Percentiles rank a stretch among this genome's conserved stretches.
phyloP scores from a whole-genome alignment of 139 green algal species.

The Chlamydomonas schloesseri region DNA sequence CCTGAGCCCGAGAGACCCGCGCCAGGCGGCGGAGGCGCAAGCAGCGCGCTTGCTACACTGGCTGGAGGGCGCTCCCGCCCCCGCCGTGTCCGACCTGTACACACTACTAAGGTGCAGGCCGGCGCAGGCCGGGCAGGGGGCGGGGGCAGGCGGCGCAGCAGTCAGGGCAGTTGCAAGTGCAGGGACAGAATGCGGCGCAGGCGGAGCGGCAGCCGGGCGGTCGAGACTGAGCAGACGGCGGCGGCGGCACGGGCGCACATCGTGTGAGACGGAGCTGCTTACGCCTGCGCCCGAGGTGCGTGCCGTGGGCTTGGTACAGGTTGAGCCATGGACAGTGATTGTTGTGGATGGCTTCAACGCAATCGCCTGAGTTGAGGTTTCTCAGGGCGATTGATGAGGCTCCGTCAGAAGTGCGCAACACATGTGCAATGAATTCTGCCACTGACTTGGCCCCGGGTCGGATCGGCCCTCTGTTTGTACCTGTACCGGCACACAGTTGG shows the following conservation, averaged over 20 bases:
- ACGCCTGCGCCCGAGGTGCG: not conserved
- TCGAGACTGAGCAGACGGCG: not conserved
- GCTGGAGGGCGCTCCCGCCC: constrained; percentile 9
- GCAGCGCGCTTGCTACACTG: not conserved
- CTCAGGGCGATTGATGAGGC: too few species aligned
- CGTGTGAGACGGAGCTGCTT: too few species aligned
- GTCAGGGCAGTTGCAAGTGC: not conserved
- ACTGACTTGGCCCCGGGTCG: too few species aligned
- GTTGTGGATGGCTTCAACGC: too few species aligned
- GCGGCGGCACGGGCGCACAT: not conserved
- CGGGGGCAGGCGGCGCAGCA: not conserved
- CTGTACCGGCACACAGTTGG: too few species aligned
- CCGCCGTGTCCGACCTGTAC: constrained; percentile 16
- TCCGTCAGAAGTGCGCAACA: too few species aligned
- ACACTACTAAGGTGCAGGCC: constrained; percentile 5
- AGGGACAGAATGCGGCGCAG: not conserved
- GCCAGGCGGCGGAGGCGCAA: not conserved
- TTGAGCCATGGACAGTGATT: too few species aligned
- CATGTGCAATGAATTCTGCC: too few species aligned
- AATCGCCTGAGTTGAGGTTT: too few species aligned
- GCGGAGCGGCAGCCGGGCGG: not conserved
- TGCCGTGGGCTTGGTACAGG: too few species aligned
- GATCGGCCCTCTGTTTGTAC: too few species aligned
- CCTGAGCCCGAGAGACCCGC: not conserved
- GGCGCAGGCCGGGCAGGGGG: not conserved